A percentile compares a stretch with the other conserved stretches of the same genome.
phyloP scores from a whole-genome alignment of 1,139 yeast genomes.

The Yamadazyma sp. region DNA sequence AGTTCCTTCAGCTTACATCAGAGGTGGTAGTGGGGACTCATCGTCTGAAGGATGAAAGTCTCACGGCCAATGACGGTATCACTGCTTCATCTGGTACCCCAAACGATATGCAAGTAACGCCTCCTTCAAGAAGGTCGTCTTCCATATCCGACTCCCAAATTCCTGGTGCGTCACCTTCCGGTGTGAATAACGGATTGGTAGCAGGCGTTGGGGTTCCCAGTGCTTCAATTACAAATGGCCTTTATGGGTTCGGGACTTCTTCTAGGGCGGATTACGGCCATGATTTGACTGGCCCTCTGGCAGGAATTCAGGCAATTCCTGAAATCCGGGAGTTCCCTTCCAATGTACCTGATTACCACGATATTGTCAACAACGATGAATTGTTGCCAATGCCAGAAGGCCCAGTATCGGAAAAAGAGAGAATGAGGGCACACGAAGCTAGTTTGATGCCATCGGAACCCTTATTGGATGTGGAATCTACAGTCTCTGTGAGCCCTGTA shows the following conservation, averaged over 20 bases:
- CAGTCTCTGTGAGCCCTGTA: conserved; percentile 16
- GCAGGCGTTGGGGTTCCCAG: no score
- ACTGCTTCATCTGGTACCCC: conserved; percentile 5
- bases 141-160: conserved; percentile 16
- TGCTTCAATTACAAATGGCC: background rate
- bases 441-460: conserved; percentile 67
- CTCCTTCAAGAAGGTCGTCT: conserved; percentile 25
- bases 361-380: conserved; percentile 10
- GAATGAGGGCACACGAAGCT: conserved; percentile 51
- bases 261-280: background rate
- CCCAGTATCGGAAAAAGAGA: conserved; percentile 51
- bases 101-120: conserved; percentile 6
- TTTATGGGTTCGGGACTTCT: no score
- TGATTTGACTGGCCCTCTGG: background rate
- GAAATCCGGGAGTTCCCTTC: conserved; percentile 1
- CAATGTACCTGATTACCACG: conserved; percentile 29
- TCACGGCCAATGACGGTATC: background rate
- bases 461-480: conserved; percentile 22
- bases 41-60: conserved; percentile 32
- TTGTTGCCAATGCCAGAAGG: conserved; percentile 21
- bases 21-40: conserved; percentile 82
- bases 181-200: background rate
- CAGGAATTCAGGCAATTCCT: conserved; percentile 3
- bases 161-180: background rate
- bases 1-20: conserved; percentile 74